These are phyloP conservation scores for Oligophagozyma castellii DNA, from an alignment of 1,139 yeast genomes.

Conservation along the genomic window DNA sequence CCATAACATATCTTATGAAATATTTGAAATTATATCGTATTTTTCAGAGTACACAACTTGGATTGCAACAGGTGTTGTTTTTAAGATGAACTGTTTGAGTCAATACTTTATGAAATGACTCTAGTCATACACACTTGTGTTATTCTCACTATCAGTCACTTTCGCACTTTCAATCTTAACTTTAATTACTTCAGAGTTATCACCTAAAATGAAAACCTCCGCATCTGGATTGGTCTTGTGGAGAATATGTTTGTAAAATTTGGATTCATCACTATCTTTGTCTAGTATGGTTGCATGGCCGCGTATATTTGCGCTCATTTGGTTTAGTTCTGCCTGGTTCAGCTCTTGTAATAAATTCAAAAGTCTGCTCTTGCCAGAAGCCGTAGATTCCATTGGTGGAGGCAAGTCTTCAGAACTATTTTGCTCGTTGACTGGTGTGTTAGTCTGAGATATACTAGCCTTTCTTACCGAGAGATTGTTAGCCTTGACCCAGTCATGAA, in stretches of 20 bases:
- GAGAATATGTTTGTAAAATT: slow-evolving; percentile 43
- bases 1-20: no score
- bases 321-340: slow-evolving; percentile 62
- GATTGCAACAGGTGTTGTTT: no score
- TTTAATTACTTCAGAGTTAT: slow-evolving; percentile 49
- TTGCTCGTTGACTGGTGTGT: slow-evolving; percentile 13
- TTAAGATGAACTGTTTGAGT: no score
- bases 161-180: slow-evolving; percentile 54
- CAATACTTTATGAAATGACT: slow-evolving; percentile 1
- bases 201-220: slow-evolving; percentile 49
- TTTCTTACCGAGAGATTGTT: slow-evolving; percentile 27
- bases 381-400: slow-evolving; percentile 2
- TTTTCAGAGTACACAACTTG: no score
- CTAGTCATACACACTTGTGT: slow-evolving; percentile 36
- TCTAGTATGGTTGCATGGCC: slow-evolving; percentile 55
- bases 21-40: no score
- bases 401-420: slow-evolving; percentile 1
- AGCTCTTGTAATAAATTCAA: slow-evolving; percentile 54
- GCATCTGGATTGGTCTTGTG: slow-evolving; percentile 57
- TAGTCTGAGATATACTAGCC: slow-evolving; percentile 13
- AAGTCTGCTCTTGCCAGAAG: slow-evolving; percentile 26
- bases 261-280: slow-evolving; percentile 29
- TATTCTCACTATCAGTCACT: slow-evolving; percentile 70
- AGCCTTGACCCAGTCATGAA: slow-evolving; percentile 78
- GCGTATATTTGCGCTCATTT: slow-evolving; percentile 63